Evolutionary conservation across 495 filamentous ascomycete genomes (phyloP).

Genomic region (Hyphodiscus hymeniophilus): DNA sequence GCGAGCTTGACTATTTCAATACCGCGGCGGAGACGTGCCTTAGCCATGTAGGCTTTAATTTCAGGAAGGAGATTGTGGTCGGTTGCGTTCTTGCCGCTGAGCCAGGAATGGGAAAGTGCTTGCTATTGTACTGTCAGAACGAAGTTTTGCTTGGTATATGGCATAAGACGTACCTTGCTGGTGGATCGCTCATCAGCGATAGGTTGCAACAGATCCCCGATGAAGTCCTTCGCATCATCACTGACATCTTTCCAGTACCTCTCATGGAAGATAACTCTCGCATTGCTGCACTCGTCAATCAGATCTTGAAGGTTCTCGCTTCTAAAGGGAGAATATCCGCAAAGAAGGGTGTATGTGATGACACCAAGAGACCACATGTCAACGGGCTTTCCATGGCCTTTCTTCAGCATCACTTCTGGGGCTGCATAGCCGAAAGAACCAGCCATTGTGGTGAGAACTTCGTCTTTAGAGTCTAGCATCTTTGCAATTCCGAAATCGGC

Average conservation of each 20-base stretch:
- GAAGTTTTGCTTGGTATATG: too few species aligned
- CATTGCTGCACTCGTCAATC: slow-evolving; percentile 87
- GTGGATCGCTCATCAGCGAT: slow-evolving; percentile 69
- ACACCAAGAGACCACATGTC: slow-evolving; percentile 99
- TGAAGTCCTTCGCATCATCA: slow-evolving; percentile 92
- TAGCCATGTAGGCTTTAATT: slow-evolving; percentile 89
- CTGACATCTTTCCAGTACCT: slow-evolving; percentile 98
- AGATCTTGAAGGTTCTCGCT: slow-evolving; percentile 88
- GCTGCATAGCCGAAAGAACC: slow-evolving; percentile 98
- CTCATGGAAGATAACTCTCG: slow-evolving; percentile 93
- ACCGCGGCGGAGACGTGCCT: slow-evolving; percentile 80
- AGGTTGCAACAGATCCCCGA: slow-evolving; percentile 70
- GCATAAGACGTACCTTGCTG: too few species aligned
- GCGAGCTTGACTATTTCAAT: slow-evolving; percentile 96
- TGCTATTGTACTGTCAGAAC: slow-evolving; percentile 33
- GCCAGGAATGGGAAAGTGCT: slow-evolving; percentile 80
- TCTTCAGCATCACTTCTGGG: slow-evolving; percentile 96
- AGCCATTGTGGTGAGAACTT: slow-evolving; percentile 95
- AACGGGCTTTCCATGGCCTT: slow-evolving; percentile 96
- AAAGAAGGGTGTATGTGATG: slow-evolving; percentile 98
- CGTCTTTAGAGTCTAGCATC: slow-evolving; percentile 84
- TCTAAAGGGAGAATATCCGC: slow-evolving; percentile 96
- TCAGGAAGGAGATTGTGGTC: slow-evolving; percentile 97
- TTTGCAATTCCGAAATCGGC: slow-evolving; percentile 99
- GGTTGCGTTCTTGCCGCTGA: slow-evolving; percentile 81